phyloP scores from a whole-genome alignment of 2,329 filamentous ascomycete species.

The Hypoxylon sp. region DNA sequence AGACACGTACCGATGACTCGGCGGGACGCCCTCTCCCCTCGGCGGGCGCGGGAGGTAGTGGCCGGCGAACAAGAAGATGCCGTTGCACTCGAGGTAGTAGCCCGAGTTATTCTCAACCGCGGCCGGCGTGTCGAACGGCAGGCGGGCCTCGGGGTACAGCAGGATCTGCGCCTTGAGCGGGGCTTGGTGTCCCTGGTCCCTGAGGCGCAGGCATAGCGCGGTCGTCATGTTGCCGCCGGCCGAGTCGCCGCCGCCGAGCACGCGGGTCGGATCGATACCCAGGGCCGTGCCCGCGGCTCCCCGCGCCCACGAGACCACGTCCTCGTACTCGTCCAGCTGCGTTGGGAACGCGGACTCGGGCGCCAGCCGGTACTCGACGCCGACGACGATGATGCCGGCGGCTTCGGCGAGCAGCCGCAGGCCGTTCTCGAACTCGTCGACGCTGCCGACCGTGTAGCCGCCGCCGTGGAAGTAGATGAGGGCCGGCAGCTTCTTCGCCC shows the following conservation, averaged over 20 bases:
- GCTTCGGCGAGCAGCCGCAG: too few relatives aligned
- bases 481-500: too few relatives aligned
- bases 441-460: too few relatives aligned
- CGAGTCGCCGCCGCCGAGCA: slow-evolving; percentile 51
- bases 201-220: slow-evolving; percentile 46
- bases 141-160: slow-evolving; percentile 51
- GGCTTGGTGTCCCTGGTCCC: slow-evolving; percentile 45
- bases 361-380: too few relatives aligned
- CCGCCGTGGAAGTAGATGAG: too few relatives aligned
- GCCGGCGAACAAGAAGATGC: slow-evolving; percentile 52
- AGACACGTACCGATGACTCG: slow-evolving; percentile 47
- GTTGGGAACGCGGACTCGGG: too few relatives aligned
- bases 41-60: slow-evolving; percentile 43
- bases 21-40: slow-evolving; percentile 44
- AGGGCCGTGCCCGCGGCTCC: slow-evolving; percentile 42
- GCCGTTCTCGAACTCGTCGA: too few relatives aligned
- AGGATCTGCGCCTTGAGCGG: slow-evolving; percentile 49
- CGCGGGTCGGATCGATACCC: slow-evolving; percentile 45
- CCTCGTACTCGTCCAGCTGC: slow-evolving; percentile 52
- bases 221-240: slow-evolving; percentile 52
- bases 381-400: too few relatives aligned
- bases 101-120: slow-evolving; percentile 51
- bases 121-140: slow-evolving; percentile 51
- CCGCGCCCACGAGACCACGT: slow-evolving; percentile 48
- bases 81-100: slow-evolving; percentile 53